Evolutionary conservation across 495 filamentous ascomycete species (phyloP).

Genomic region (Neurospora sp.): DNA sequence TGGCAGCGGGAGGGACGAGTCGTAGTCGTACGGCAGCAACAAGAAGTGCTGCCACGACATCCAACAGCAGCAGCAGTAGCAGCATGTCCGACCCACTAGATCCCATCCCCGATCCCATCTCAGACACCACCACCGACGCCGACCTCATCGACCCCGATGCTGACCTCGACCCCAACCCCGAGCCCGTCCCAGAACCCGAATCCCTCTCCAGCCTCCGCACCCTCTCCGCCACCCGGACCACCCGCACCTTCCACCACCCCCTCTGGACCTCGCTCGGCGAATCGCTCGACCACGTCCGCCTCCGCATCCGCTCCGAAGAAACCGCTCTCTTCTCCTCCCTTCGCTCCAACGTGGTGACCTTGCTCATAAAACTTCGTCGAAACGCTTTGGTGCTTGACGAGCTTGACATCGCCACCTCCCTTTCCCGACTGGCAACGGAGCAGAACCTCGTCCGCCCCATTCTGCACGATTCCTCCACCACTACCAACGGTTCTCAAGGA

Average conservation of each 20-base stretch:
- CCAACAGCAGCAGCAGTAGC: not conserved
- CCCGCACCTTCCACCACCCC: conserved; percentile 71
- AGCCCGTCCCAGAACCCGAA: conserved; percentile 8
- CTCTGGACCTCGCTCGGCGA: conserved; percentile 75
- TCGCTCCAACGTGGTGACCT: conserved; percentile 63
- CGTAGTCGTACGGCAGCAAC: not conserved
- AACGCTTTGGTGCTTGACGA: conserved; percentile 87
- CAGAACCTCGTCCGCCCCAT: conserved; percentile 62
- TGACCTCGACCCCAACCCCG: conserved; percentile 17
- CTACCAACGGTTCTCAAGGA: not conserved
- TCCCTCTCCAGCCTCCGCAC: conserved; percentile 41
- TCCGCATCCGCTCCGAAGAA: conserved; percentile 73
- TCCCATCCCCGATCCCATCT: not conserved
- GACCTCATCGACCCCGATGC: not conserved
- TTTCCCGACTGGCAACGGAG: conserved; percentile 66
- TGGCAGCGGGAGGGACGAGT: not conserved
- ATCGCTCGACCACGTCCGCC: conserved; percentile 58
- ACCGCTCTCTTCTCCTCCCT: conserved; percentile 59
- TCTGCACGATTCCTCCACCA: conserved; percentile 37
- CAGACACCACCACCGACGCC: not conserved
- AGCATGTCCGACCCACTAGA: not conserved
- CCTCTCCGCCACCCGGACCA: conserved; percentile 70
- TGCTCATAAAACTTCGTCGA: conserved; percentile 71
- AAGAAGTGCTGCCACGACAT: not conserved
- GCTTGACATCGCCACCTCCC: conserved; percentile 78